Conservation (phyloP, 257 asterid species). For the Przewalskia tangutica region DNA sequence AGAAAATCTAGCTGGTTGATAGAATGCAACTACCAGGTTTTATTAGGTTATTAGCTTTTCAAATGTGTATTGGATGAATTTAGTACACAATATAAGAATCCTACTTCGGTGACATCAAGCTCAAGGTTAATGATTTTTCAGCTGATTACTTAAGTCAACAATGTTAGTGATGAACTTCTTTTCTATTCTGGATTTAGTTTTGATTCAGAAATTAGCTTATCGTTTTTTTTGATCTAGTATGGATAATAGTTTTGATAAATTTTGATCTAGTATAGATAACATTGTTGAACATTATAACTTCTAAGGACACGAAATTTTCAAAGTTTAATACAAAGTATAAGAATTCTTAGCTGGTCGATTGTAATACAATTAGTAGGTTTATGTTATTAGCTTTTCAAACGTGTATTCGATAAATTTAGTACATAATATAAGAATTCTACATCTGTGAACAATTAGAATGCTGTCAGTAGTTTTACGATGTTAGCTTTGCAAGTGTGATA, state of each 20-base stretch:
- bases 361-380: not conserved
- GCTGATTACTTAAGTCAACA: not conserved
- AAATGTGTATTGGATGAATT: too few relatives aligned
- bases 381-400: not conserved
- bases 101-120: too few relatives aligned
- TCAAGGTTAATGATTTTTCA: slow-evolving; percentile 29
- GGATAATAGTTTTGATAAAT: too few relatives aligned
- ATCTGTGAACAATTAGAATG: not conserved
- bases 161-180: not conserved
- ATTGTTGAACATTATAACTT: too few relatives aligned
- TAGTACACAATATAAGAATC: not conserved
- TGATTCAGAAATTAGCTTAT: not conserved
- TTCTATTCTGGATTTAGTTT: not conserved
- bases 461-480: not conserved
- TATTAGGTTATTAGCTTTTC: too few relatives aligned
- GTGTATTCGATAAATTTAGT: not conserved
- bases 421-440: not conserved
- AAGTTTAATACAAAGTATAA: too few relatives aligned
- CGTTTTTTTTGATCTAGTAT: not conserved
- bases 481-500: not conserved
- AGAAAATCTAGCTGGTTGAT: too few relatives aligned
- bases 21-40: too few relatives aligned
- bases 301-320: too few relatives aligned
- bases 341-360: too few relatives aligned
- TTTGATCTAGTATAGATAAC: too few relatives aligned